Evolutionary conservation across 352 stramenopile genomes (phyloP).

Genomic region (Phytophthora rubi): DNA sequence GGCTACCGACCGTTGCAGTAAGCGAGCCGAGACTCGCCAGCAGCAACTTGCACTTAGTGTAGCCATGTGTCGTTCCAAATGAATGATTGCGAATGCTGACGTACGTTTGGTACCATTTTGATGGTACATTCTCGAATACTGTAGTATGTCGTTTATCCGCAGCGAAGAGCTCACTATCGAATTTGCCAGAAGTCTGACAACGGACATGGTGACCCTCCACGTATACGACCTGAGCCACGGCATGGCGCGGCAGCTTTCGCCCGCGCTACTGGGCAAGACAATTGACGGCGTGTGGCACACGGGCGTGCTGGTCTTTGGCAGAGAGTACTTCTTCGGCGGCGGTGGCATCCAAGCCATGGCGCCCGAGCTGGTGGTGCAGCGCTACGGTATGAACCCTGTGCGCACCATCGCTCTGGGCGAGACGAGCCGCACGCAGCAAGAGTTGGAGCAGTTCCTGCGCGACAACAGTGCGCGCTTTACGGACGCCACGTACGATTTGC

Average conservation of each 20-base stretch:
- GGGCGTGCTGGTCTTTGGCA: constrained; percentile 76
- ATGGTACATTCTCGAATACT: constrained; percentile 24
- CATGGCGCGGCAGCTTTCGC: constrained; percentile 90
- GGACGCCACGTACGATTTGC: constrained; percentile 92
- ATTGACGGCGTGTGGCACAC: constrained; percentile 96
- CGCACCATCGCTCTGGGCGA: constrained; percentile 79
- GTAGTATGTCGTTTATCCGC: not conserved
- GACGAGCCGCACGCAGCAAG: constrained; percentile 67
- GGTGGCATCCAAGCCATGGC: constrained; percentile 90
- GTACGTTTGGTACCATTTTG: constrained; percentile 14
- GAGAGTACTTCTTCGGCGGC: constrained; percentile 96
- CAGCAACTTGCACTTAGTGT: constrained; percentile 6
- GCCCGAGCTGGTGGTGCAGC: constrained; percentile 70
- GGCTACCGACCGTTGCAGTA: constrained; percentile 60
- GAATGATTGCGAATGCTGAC: constrained; percentile 26
- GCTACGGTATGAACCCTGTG: constrained; percentile 89
- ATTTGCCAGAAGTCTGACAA: constrained; percentile 8
- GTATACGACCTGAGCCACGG: constrained; percentile 97
- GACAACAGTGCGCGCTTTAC: constrained; percentile 87
- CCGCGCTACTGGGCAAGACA: constrained; percentile 90
- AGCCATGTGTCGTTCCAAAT: constrained; percentile 15
- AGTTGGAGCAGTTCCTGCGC: constrained; percentile 89
- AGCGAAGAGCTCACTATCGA: constrained; percentile 12
- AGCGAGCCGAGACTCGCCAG: not conserved
- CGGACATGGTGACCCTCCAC: constrained; percentile 84